Evolutionary conservation across 1,284 basidiomycete genomes (phyloP), one percentile per base, ranked within the genome.

Genomic region (Boletus sp.): DNA sequence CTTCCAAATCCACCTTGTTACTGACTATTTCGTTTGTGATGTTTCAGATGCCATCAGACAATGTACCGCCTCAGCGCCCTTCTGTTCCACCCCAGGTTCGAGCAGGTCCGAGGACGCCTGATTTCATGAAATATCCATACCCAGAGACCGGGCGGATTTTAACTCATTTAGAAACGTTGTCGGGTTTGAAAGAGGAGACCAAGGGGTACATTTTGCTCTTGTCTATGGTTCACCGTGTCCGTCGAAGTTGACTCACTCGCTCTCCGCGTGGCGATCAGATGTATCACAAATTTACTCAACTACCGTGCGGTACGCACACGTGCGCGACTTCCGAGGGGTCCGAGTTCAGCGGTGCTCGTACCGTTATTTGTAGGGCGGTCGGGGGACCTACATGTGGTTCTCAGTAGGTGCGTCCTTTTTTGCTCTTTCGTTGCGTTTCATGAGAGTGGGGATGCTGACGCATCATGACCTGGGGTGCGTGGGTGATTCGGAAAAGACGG

Each of bases 331-430:
- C 89, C 89, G 1, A 78, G 82, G 12, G 80, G 82, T 12, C 74
- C 80, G 42, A 80, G 81, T 55, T 86, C 89, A 0, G 89, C 88
- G 0, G 90, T 92, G 0, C 79, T 92, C 7, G 86, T 92, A 1
- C 88, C 89, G 11, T 72, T 95, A 46, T 95, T 94, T 60, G 84
- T 93, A 0, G 92, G 92, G 0, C 77, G 92, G 7, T 79, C 81
- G 50, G 92, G 92, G 4, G 90, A 94, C 65, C 70, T 95, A 29
- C 91, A 93, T 65, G 92, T 94, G 1, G 68, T 94, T 4, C 79
- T 94, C 20, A 91, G 83, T 66, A 78, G 86, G 89, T 89, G 84
- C 74, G 61, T 61, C 56, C 61, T 7, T 5, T 15, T 16, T 12
- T 42, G 35, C 12, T 22, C 31, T 43, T 29, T 1, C 6, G 7